Evolutionary conservation across 169 alveolate genomes (phyloP), one percentile per base, ranked within the genome.

Genomic region (Cryptosporidium ryanae): DNA sequence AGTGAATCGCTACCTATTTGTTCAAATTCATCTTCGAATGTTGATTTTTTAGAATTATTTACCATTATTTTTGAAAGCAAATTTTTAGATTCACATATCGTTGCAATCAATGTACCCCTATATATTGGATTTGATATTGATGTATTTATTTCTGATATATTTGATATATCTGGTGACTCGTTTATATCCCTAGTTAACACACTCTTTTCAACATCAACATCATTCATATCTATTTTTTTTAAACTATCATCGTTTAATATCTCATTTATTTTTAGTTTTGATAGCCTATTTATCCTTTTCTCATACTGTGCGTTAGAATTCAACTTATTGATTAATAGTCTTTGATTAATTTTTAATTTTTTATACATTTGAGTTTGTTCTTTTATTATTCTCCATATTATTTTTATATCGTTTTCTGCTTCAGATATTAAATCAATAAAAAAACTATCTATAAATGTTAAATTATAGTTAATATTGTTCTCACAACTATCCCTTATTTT

Each of bases 341-440:
- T 27, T 1, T 76, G 64, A 1, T 15, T 23, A 29, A 38, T 59
- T 13, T 55, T 55, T 5, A 44, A 17, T 23, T 17, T 38, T 48
- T 46, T 76, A 46, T 15, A 76, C 18, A 27, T 32, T 27, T 31
- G 48, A 2, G 63, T 25, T 61, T 76, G 76, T 34, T 76, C 87
- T 46, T 61, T 76, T 15, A 76, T 76, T 21, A 25, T 59, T 50
- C 44, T 55, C 87, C 87, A 76, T 32, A 76, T 59, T 29, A 61
- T 13, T 43, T 76, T 76, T 38, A 76, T 76, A 43, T 76, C 87
- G 15, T 76, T 61, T 34, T 76, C 87, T 8, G 87, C 87, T 32
- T 76, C 87, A 18, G 54, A 57, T 1, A 76, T 76, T 6, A 76
- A 34, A 76, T 76, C 49, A 17, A 76, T 31, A 44, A 76, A 76